These are phyloP conservation scores for Striga hermonthica DNA, from an alignment of 305 asterid species.

Conservation along the genomic window DNA sequence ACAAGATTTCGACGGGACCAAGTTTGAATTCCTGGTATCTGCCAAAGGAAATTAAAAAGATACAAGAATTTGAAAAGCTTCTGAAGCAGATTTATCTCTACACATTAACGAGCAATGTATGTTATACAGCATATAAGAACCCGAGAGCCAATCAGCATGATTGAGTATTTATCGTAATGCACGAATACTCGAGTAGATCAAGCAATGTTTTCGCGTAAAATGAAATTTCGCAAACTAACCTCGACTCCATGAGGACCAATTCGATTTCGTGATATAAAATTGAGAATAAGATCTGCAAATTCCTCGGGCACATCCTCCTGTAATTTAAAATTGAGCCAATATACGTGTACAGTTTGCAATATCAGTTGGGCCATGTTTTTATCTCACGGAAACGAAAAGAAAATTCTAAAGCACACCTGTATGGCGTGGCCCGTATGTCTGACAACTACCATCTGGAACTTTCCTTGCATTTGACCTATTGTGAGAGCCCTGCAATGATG, in stretches of 20 bases:
- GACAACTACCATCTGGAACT: slow-evolving; percentile 93
- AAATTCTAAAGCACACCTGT: slow-evolving; percentile 50
- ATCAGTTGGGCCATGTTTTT: slow-evolving; percentile 7
- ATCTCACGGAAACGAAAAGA: neutral
- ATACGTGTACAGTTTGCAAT: slow-evolving; percentile 21
- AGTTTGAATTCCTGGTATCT: slow-evolving; percentile 70
- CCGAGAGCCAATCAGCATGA: slow-evolving; percentile 7
- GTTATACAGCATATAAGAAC: neutral
- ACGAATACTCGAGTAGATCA: too few relatives aligned
- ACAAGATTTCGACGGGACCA: slow-evolving; percentile 36
- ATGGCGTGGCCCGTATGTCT: slow-evolving; percentile 96
- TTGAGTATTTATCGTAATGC: neutral
- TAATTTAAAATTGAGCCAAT: slow-evolving; percentile 26
- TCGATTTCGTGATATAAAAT: slow-evolving; percentile 72
- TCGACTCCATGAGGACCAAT: slow-evolving; percentile 78
- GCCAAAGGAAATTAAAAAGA: slow-evolving; percentile 30
- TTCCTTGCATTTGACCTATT: slow-evolving; percentile 99
- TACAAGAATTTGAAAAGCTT: neutral
- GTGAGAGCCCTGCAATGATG: slow-evolving; percentile 72
- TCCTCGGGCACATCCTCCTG: slow-evolving; percentile 97
- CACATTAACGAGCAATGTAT: neutral
- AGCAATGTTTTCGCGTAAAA: neutral
- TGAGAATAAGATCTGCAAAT: slow-evolving; percentile 61
- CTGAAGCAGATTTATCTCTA: too few relatives aligned
- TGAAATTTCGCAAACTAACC: slow-evolving; percentile 42